Base-by-base conservation (phyloP, 1,139 yeast species). In the Trichomonascaceae sp. region DNA sequence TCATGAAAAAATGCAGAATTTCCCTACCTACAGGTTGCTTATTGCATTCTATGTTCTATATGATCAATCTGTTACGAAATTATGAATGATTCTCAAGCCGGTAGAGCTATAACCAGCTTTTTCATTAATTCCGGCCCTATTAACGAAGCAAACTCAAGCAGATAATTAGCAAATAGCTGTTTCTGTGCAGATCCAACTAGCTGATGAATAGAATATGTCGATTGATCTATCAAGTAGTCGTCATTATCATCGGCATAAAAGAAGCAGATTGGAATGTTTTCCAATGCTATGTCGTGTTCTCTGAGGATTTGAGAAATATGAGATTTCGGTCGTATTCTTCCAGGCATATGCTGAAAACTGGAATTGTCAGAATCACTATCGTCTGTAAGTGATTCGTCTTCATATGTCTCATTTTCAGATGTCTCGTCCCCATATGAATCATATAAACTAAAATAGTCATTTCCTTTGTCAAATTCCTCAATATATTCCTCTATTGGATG, bases 401-500 rank as follows among this genome's bases (percentile, higher is more conserved):
- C 27, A 17, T 50, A 49, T 9, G 22, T 47, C 30, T 50, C 52
- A 20, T 47, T 36, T n/a, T 15, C 39, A 15, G 19, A 2, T 2
- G 15, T 4, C 30, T 36, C 17, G 6, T 17, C 22, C 5, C 4
- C 15, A n/a, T 6, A 17, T 7, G 8, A 15, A 4, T 19, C 32
- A 20, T 44, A 32, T 17, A 44, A 22, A n/a, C 22, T 17, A 17
- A 44, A 13, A 49, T 53, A 47, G 17, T 56, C 53, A 32, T 54
- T 53, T 44, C 49, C 45, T 5, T 51, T 32, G 9, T 55, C 52
- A 32, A 59, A 52, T 48, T 44, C 13, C n/a, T 51, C 45, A 19
- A 49, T 19, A 41, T 52, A 58, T n/a, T 51, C 47, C 38, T 57
- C 55, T n/a, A 60, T 36, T 10, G 53, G 44, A 20, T 47, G 15